Percentiles rank a stretch among this genome's conserved stretches.
Conservation (phyloP, 352 stramenopile genomes). For the Pythium monospermum region DNA sequence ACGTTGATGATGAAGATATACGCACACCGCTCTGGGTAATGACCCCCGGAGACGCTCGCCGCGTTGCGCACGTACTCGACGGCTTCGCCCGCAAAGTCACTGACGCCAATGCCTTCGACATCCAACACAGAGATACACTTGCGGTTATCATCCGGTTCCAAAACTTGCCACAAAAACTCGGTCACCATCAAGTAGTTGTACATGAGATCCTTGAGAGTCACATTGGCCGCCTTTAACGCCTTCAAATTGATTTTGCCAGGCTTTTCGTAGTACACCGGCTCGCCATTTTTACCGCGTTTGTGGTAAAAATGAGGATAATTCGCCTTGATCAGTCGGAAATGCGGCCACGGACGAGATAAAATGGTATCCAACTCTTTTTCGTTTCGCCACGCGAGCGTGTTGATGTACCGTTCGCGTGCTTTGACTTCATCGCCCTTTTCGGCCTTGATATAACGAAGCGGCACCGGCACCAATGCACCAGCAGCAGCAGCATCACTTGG, state of each 20-base stretch:
- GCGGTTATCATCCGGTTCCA: conserved; percentile 78
- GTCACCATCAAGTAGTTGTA: conserved; percentile 84
- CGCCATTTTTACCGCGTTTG: conserved; percentile 71
- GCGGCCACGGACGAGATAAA: conserved; percentile 49
- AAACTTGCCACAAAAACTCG: conserved; percentile 82
- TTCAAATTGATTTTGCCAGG: conserved; percentile 85
- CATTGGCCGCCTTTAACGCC: conserved; percentile 65
- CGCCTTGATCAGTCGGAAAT: conserved; percentile 86
- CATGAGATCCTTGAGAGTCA: conserved; percentile 78
- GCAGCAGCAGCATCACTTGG: conserved; percentile 5
- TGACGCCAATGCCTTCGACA: conserved; percentile 78
- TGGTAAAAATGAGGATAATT: conserved; percentile 91
- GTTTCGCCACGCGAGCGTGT: conserved; percentile 72
- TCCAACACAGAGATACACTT: conserved; percentile 86
- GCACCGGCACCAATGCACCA: conserved; percentile 22
- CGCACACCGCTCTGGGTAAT: conserved; percentile 92
- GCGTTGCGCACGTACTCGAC: conserved; percentile 83
- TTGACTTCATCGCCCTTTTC: conserved; percentile 75
- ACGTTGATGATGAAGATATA: conserved; percentile 95
- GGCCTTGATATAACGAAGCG: conserved; percentile 62
- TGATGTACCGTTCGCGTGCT: conserved; percentile 57
- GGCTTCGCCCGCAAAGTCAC: conserved; percentile 81
- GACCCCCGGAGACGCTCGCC: conserved; percentile 73
- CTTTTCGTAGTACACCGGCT: conserved; percentile 87
- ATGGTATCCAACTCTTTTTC: conserved; percentile 80